Evolutionary conservation across 441 rosid genomes (phyloP).

Genomic region (Euphorbia celastroides): DNA sequence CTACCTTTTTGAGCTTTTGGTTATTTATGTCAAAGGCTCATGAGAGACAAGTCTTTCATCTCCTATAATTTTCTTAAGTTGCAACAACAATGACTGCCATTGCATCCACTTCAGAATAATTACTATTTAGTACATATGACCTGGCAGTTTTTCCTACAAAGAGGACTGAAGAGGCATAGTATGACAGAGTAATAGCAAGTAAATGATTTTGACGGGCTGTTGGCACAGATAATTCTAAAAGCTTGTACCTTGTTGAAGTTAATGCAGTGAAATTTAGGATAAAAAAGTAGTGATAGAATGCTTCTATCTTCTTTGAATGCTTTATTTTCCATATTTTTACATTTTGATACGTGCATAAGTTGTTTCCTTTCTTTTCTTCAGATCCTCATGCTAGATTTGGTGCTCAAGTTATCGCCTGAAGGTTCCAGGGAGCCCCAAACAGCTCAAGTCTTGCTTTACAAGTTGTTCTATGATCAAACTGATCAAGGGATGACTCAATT

Average conservation of each 20-base stretch:
- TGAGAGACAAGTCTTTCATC: neutral
- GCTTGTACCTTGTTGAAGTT: neutral
- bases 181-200: neutral
- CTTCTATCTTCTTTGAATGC: neutral
- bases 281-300: neutral
- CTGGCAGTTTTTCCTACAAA: neutral
- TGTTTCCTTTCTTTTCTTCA: slow-evolving; percentile 31
- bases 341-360: neutral
- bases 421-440: slow-evolving; percentile 86
- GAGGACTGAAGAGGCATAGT: neutral
- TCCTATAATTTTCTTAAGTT: neutral
- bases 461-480: slow-evolving; percentile 95
- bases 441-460: slow-evolving; percentile 89
- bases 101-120: neutral
- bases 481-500: slow-evolving; percentile 95
- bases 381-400: slow-evolving; percentile 74
- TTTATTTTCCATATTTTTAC: neutral
- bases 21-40: neutral
- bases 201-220: neutral
- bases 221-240: neutral
- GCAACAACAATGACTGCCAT: neutral
- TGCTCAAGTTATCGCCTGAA: slow-evolving; percentile 65
- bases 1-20: neutral
- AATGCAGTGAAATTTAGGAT: neutral
- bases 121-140: neutral